These are phyloP conservation scores for Candida golubevii DNA, from an alignment of 805 yeast species.

Conservation along the genomic window DNA sequence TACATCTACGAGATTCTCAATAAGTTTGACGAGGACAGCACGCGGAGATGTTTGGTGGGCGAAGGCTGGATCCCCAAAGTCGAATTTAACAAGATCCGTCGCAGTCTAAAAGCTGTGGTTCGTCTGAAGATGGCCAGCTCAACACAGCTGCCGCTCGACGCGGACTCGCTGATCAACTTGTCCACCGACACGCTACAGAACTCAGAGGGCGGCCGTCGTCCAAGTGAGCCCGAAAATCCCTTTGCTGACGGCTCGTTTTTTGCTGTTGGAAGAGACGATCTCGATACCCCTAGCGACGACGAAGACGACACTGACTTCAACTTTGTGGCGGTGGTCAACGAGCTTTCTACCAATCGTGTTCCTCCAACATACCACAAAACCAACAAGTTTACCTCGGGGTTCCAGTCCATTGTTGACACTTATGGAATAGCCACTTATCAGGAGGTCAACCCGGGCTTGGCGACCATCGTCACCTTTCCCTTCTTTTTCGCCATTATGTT, in stretches of 20 bases:
- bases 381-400: conserved; percentile 65
- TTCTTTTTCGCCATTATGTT: conserved; percentile 83
- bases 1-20: conserved; percentile 57
- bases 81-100: conserved; percentile 38
- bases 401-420: conserved; percentile 70
- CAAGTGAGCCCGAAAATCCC: conserved; percentile 4
- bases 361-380: conserved; percentile 72
- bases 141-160: conserved; percentile 2
- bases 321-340: conserved; percentile 45
- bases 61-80: conserved; percentile 72
- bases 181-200: conserved; percentile 18
- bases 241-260: conserved; percentile 8
- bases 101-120: conserved; percentile 41
- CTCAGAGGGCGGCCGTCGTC: conserved; percentile 6
- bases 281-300: conserved; percentile 25
- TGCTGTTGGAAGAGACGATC: conserved; percentile 6
- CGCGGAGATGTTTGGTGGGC: conserved; percentile 61
- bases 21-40: conserved; percentile 62
- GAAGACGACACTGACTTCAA: conserved; percentile 16
- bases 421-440: conserved; percentile 73
- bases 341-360: conserved; percentile 57
- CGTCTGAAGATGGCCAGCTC: conserved; percentile 26
- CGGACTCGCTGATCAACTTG: conserved; percentile 11
- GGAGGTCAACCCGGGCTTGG: conserved; percentile 72
- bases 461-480: conserved; percentile 72